These are phyloP conservation scores for Xylaria scruposa DNA, from an alignment of 495 filamentous ascomycete species.

Conservation along the genomic window DNA sequence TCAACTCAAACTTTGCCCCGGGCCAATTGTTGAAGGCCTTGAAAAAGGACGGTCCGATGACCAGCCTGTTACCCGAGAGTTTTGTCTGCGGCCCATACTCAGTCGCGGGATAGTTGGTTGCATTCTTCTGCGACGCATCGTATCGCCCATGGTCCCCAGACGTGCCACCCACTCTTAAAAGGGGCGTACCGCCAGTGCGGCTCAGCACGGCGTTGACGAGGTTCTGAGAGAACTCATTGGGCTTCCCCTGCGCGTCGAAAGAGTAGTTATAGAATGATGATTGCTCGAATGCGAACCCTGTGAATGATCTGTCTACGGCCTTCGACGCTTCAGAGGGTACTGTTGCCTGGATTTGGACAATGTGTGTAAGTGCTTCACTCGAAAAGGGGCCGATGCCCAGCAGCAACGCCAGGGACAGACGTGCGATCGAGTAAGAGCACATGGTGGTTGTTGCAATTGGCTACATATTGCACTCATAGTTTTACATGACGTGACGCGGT, in stretches of 20 bases:
- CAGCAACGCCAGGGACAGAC: conserved; percentile 7
- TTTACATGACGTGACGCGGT: neutral
- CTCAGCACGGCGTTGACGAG: conserved; percentile 9
- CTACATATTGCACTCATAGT: neutral
- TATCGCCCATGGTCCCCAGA: conserved; percentile 22
- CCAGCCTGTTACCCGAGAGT: conserved; percentile 1
- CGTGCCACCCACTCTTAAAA: conserved; percentile 26
- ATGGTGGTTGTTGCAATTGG: neutral
- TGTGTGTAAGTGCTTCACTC: conserved; percentile 1
- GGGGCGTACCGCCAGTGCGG: conserved; percentile 25
- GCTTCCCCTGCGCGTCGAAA: neutral
- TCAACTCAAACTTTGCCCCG: neutral
- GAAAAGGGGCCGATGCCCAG: neutral
- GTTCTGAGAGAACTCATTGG: conserved; percentile 2
- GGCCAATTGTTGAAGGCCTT: conserved; percentile 7
- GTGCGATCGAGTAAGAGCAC: neutral
- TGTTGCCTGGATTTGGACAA: neutral
- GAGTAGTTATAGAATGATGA: neutral
- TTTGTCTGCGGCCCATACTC: conserved; percentile 8
- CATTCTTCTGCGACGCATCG: conserved; percentile 17
- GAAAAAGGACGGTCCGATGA: conserved; percentile 22
- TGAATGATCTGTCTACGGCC: neutral
- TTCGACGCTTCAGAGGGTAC: conserved; percentile 1
- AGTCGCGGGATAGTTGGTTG: conserved; percentile 28
- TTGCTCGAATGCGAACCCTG: conserved; percentile 10